Percentiles rank a stretch among this genome's conserved stretches.
These are phyloP conservation scores for Termitomyces sp. DNA, from an alignment of 768 basidiomycete genomes.

Conservation along the genomic window DNA sequence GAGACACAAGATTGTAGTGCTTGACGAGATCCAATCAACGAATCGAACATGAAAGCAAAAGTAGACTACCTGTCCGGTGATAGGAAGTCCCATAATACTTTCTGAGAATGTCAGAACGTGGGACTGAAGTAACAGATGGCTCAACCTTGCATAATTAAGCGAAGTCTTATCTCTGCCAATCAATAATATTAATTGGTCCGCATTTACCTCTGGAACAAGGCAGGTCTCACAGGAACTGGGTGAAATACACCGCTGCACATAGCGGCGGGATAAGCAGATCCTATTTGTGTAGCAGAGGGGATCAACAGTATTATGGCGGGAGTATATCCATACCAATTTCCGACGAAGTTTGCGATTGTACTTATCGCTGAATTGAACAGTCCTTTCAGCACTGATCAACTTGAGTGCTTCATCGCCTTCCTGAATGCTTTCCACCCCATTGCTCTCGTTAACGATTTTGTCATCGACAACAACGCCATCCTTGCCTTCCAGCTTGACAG, in stretches of 20 bases:
- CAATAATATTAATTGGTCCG: background rate
- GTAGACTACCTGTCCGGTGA: slow-evolving; percentile 45
- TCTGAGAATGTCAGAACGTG: background rate
- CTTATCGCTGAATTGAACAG: slow-evolving; percentile 51
- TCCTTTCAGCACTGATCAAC: slow-evolving; percentile 50
- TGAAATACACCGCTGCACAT: slow-evolving; percentile 63
- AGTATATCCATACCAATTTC: slow-evolving; percentile 41
- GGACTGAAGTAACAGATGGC: background rate
- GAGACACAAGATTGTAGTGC: slow-evolving; percentile 58
- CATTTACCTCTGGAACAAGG: background rate
- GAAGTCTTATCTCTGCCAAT: slow-evolving; percentile 57
- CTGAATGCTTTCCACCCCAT: slow-evolving; percentile 16
- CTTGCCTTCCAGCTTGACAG: background rate
- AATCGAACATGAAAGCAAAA: background rate
- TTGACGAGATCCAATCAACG: slow-evolving; percentile 16
- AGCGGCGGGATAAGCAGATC: slow-evolving; percentile 49
- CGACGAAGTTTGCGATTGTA: slow-evolving; percentile 50
- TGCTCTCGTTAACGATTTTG: slow-evolving; percentile 27
- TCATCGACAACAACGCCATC: slow-evolving; percentile 13
- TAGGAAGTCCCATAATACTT: slow-evolving; percentile 64
- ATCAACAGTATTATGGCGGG: background rate
- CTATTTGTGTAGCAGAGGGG: slow-evolving; percentile 17
- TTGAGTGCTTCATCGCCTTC: slow-evolving; percentile 57
- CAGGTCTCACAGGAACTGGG: slow-evolving; percentile 49
- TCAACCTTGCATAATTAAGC: slow-evolving; percentile 62